A percentile compares a stretch with the other conserved stretches of the same genome.
Conservation (phyloP, 352 stramenopile species). For the Phytophthora quininea region DNA sequence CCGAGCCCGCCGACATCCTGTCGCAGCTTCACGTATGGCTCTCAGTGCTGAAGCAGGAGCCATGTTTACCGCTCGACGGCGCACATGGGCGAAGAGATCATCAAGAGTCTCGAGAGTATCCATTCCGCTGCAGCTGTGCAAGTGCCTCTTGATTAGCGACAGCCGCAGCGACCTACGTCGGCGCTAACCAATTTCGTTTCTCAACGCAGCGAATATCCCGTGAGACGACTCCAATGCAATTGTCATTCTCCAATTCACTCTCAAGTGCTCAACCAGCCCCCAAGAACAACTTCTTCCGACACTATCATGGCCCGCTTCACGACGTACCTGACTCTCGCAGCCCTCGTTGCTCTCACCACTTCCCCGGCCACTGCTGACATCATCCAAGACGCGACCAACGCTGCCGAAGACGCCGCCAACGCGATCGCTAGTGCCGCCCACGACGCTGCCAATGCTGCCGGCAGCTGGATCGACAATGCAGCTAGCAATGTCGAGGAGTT, state of each 20-base stretch:
- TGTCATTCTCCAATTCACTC: constrained; percentile 22
- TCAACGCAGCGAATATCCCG: not conserved
- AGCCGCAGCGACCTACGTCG: too few relatives aligned
- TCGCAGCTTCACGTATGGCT: not conserved
- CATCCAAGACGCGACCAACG: constrained; percentile 26
- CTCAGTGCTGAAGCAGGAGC: not conserved
- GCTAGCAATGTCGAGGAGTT: constrained; percentile 30
- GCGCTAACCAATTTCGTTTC: not conserved
- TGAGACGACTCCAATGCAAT: not conserved
- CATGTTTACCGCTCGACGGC: not conserved
- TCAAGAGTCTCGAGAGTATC: not conserved
- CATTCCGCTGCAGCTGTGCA: not conserved
- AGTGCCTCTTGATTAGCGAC: not conserved
- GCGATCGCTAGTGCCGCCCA: constrained; percentile 15
- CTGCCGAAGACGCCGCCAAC: constrained; percentile 28
- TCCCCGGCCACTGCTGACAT: constrained; percentile 17
- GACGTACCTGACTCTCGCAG: constrained; percentile 14
- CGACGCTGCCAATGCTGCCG: constrained; percentile 22
- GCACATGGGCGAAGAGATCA: not conserved
- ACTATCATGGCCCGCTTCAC: constrained; percentile 24
- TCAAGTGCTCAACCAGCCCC: constrained; percentile 16
- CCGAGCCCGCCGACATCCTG: not conserved
- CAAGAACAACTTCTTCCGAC: not conserved
- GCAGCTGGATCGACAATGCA: constrained; percentile 31
- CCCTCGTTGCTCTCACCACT: constrained; percentile 14